Evolutionary conservation across 106 monocot genomes (phyloP).

Genomic region (Alisma plantagoaquatica): DNA sequence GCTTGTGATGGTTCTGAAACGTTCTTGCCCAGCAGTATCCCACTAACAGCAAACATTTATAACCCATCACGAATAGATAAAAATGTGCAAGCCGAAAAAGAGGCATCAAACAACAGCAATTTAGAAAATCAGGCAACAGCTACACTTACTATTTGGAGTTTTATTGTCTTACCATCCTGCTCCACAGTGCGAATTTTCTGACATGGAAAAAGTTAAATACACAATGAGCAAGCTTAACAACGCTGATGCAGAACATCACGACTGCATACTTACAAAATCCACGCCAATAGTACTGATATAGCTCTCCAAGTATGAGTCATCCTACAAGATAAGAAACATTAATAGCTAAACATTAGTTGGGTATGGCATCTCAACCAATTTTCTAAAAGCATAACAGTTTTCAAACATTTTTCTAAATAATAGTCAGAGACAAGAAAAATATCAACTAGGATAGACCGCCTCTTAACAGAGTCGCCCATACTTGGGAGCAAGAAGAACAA

Average conservation of each 20-base stretch:
- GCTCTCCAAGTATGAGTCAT: conserved; percentile 46
- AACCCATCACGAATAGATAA: conserved; percentile 1
- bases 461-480: too few species aligned
- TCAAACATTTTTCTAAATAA: not conserved
- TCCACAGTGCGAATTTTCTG: conserved; percentile 51
- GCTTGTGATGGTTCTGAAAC: conserved; percentile 53
- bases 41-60: too few species aligned
- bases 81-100: not conserved
- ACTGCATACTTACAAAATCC: conserved; percentile 52
- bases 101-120: not conserved
- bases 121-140: not conserved
- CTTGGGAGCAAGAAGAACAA: too few species aligned
- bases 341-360: not conserved
- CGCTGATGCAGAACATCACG: too few species aligned
- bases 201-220: not conserved
- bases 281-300: conserved; percentile 52
- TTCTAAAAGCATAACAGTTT: not conserved
- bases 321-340: conserved; percentile 14
- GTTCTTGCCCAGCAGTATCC: conserved; percentile 57
- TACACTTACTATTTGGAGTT: conserved; percentile 40
- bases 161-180: conserved; percentile 41
- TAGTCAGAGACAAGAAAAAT: not conserved
- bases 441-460: too few species aligned
- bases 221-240: not conserved
- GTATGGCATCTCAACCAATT: too few species aligned